Percentiles rank a stretch among this genome's conserved stretches.
Evolutionary conservation across 805 yeast genomes (phyloP).

Genomic region (Metschnikowia amazonensis): DNA sequence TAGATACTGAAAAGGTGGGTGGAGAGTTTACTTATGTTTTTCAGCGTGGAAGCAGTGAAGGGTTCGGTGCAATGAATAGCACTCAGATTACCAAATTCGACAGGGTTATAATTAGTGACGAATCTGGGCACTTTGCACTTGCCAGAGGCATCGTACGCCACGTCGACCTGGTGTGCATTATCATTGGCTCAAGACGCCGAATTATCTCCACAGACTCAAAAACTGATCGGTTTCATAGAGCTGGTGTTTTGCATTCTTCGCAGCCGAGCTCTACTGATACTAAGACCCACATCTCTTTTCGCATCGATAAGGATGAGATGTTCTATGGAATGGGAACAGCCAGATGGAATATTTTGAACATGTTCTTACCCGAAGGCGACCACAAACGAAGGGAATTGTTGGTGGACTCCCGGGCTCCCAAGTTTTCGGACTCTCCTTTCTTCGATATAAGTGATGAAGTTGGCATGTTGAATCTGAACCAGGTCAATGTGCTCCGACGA

Average conservation of each 20-base stretch:
- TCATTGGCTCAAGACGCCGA: slow-evolving; percentile 52
- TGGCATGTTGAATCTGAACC: slow-evolving; percentile 62
- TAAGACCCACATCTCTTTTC: slow-evolving; percentile 30
- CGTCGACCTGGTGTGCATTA: slow-evolving; percentile 42
- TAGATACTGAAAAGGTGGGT: slow-evolving; percentile 20
- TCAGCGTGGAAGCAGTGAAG: slow-evolving; percentile 26
- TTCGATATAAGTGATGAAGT: slow-evolving; percentile 14
- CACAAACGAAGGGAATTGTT: slow-evolving; percentile 42
- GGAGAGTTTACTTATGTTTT: slow-evolving; percentile 46
- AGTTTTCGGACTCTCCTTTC: slow-evolving; percentile 28
- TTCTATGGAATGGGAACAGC: slow-evolving; percentile 73
- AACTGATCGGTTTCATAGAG: slow-evolving; percentile 37
- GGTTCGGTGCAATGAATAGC: slow-evolving; percentile 19
- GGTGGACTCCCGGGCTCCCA: slow-evolving; percentile 53
- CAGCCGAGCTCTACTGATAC: slow-evolving; percentile 6
- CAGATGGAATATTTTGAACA: slow-evolving; percentile 66
- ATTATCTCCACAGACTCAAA: slow-evolving; percentile 43
- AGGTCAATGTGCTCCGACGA: slow-evolving; percentile 60
- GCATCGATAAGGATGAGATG: slow-evolving; percentile 80
- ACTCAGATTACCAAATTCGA: slow-evolving; percentile 59
- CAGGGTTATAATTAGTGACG: slow-evolving; percentile 72
- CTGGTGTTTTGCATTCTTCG: slow-evolving; percentile 15
- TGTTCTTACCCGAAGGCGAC: slow-evolving; percentile 56
- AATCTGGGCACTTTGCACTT: slow-evolving; percentile 69
- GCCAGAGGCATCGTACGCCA: slow-evolving; percentile 56